Conservation (phyloP, 2,329 filamentous ascomycete species). For the Hymenoscyphus albidus region DNA sequence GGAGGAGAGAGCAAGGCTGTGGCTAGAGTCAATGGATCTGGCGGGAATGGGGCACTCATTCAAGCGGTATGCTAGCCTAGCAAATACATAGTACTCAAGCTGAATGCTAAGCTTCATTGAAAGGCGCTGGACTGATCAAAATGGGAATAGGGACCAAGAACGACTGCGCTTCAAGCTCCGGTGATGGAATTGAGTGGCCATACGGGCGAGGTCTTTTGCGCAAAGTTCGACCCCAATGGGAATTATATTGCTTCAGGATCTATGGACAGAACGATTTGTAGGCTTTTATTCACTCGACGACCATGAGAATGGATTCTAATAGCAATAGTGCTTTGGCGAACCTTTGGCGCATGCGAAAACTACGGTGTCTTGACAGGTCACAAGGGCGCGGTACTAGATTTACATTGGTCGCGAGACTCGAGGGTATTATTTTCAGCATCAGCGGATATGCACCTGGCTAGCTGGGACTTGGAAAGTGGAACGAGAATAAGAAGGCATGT, state of each 20-base stretch:
- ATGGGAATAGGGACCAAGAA: conserved; percentile 62
- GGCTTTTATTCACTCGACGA: conserved; percentile 33
- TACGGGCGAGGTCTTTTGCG: conserved; percentile 83
- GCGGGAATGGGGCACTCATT: conserved; percentile 59
- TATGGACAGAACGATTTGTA: conserved; percentile 89
- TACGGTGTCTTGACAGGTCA: conserved; percentile 87
- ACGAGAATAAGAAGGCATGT: conserved; percentile 85
- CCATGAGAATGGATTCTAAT: conserved; percentile 24
- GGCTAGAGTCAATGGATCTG: conserved; percentile 52
- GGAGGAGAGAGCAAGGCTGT: conserved; percentile 48
- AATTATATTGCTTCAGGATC: conserved; percentile 89
- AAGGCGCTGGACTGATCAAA: conserved; percentile 25
- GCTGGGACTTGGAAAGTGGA: conserved; percentile 93
- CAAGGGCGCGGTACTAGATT: conserved; percentile 82
- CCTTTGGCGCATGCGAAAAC: conserved; percentile 90
- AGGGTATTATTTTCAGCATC: conserved; percentile 87
- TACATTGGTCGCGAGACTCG: conserved; percentile 96
- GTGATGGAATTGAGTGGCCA: conserved; percentile 89
- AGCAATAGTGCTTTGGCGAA: conserved; percentile 79
- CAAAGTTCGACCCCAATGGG: conserved; percentile 84
- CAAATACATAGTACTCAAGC: conserved; percentile 2
- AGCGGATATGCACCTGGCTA: conserved; percentile 87
- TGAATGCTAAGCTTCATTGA: conserved; percentile 20
- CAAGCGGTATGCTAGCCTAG: conserved; percentile 53
- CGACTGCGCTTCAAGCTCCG: conserved; percentile 79